phyloP scores from a whole-genome alignment of 805 yeast species.

The Myxozyma kluyveri region DNA sequence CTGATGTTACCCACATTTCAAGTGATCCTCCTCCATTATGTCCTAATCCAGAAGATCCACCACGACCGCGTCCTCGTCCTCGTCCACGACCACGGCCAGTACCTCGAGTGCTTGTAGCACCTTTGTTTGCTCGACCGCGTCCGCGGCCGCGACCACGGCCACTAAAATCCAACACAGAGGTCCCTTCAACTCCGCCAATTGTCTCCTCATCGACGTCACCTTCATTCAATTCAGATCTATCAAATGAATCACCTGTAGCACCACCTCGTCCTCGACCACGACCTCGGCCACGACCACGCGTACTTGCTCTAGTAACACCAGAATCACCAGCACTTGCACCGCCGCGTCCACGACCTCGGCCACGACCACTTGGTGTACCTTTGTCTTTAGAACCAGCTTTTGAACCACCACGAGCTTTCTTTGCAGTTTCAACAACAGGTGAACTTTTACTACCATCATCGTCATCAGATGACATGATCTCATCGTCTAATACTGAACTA shows the following conservation, averaged over 20 bases:
- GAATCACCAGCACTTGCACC: too few relatives aligned
- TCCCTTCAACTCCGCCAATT: not conserved
- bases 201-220: not conserved
- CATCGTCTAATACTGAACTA: constrained; percentile 23
- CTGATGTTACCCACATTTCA: not conserved
- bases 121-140: not conserved
- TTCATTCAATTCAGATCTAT: not conserved
- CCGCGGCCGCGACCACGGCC: not conserved
- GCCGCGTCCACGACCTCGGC: not conserved
- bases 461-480: constrained; percentile 20
- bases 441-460: constrained; percentile 17
- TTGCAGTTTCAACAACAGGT: constrained; percentile 3
- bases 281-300: not conserved
- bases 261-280: not conserved
- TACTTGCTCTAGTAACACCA: too few relatives aligned
- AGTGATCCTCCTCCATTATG: not conserved
- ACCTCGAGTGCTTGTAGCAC: not conserved
- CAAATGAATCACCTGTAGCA: not conserved
- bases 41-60: not conserved
- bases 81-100: not conserved
- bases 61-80: not conserved
- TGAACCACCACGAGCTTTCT: not conserved
- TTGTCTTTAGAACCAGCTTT: not conserved
- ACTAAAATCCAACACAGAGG: not conserved
- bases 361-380: not conserved